A percentile compares a stretch with the other conserved stretches of the same genome.
phyloP scores from a whole-genome alignment of 1,284 basidiomycete species.

The Inonotus hispidus region DNA sequence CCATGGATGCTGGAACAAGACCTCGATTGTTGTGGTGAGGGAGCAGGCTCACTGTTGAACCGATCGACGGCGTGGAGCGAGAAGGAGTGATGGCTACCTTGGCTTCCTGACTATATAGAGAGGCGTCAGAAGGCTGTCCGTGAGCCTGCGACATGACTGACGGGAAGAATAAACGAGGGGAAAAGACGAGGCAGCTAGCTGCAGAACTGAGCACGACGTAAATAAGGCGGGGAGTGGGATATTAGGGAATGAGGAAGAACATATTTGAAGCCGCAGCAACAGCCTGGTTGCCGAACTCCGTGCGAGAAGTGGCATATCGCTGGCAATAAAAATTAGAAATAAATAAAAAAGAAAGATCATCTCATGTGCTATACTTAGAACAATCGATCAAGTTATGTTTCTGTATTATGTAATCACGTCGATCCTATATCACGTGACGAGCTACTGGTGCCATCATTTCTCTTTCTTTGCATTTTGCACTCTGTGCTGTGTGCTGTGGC shows the following conservation, averaged over 20 bases:
- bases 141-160: slow-evolving; percentile 1
- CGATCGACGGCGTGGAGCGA: slow-evolving; percentile 1
- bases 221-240: neutral
- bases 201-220: neutral
- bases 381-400: neutral
- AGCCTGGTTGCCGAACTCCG: neutral
- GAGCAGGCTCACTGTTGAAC: slow-evolving; percentile 6
- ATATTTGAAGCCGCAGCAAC: neutral
- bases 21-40: slow-evolving; percentile 1
- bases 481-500: neutral
- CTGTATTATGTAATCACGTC: neutral
- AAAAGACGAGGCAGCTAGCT: neutral
- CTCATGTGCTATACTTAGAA: neutral
- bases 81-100: neutral
- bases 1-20: slow-evolving; percentile 11
- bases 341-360: neutral
- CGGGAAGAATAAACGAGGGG: neutral
- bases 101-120: neutral
- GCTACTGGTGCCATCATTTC: neutral
- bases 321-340: neutral
- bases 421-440: neutral
- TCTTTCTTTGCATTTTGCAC: neutral
- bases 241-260: neutral
- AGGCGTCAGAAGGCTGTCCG: neutral
- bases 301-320: neutral